phyloP scores from a whole-genome alignment of 2,329 filamentous ascomycete species.

The Verticillium longisporum region DNA sequence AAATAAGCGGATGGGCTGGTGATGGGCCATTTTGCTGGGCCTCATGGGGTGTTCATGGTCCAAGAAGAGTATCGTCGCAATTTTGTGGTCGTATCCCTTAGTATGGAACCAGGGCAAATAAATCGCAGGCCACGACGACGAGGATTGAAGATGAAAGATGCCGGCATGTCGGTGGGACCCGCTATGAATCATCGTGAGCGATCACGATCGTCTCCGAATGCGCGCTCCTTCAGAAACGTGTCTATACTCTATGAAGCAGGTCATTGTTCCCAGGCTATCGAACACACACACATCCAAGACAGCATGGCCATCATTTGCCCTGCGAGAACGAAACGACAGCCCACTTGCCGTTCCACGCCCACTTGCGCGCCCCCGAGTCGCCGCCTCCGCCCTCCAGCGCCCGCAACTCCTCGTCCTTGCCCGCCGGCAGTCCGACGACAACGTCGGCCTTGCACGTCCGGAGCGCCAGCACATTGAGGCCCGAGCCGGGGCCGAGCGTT shows the following conservation, averaged over 20 bases:
- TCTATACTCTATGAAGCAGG: no score
- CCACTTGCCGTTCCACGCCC: slow-evolving; percentile 96
- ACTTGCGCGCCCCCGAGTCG: slow-evolving; percentile 65
- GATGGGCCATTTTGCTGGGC: not conserved
- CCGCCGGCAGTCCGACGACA: slow-evolving; percentile 77
- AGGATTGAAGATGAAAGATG: no score
- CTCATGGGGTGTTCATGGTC: not conserved
- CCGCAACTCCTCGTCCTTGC: slow-evolving; percentile 75
- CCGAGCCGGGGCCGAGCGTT: slow-evolving; percentile 73
- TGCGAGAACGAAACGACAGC: slow-evolving; percentile 77
- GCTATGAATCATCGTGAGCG: not conserved
- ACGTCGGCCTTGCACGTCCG: slow-evolving; percentile 96
- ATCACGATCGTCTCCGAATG: no score
- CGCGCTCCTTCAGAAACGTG: not conserved
- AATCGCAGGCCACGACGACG: no score
- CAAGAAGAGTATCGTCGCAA: no score
- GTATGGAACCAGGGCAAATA: no score
- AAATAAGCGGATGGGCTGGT: not conserved
- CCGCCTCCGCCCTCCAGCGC: slow-evolving; percentile 63
- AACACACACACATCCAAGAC: not conserved
- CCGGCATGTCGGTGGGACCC: not conserved
- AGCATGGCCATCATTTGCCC: slow-evolving; percentile 7
- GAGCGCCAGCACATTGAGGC: slow-evolving; percentile 77
- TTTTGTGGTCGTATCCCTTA: no score
- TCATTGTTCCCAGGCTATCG: no score